Percentiles rank a stretch among this genome's conserved stretches.
These are phyloP conservation scores for Petunia axillaris DNA, from an alignment of 257 asterid species.

Conservation along the genomic window DNA sequence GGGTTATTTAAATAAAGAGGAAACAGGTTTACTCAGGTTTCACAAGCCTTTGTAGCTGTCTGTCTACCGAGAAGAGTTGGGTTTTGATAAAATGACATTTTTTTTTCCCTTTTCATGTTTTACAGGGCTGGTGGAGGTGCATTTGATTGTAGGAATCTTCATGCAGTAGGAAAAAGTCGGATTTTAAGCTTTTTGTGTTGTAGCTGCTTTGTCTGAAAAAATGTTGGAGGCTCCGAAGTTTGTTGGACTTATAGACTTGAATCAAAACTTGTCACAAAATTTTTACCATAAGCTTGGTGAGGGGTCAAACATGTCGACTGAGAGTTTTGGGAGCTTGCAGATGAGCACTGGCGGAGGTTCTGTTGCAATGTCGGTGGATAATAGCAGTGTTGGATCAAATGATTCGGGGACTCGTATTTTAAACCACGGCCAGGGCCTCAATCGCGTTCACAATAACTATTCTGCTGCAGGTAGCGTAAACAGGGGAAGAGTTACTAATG, in stretches of 20 bases:
- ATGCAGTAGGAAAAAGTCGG: conserved; percentile 47
- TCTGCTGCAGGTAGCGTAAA: conserved; percentile 77
- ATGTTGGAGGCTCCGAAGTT: conserved; percentile 90
- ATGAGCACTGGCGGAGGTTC: conserved; percentile 91
- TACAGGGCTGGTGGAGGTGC: conserved; percentile 7
- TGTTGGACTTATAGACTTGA: conserved; percentile 69
- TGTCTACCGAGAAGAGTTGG: not conserved
- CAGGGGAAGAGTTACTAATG: conserved; percentile 66
- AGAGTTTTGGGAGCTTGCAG: conserved; percentile 85
- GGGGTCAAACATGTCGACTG: conserved; percentile 85
- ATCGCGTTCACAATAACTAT: conserved; percentile 62
- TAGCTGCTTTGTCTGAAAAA: conserved; percentile 33
- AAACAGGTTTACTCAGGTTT: conserved; percentile 5
- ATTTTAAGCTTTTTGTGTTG: conserved; percentile 25
- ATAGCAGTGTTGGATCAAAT: conserved; percentile 91
- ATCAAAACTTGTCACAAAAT: conserved; percentile 69
- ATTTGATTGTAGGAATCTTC: conserved; percentile 28
- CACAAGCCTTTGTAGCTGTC: not conserved
- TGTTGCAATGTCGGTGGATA: conserved; percentile 85
- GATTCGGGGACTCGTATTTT: conserved; percentile 80
- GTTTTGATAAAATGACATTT: not conserved
- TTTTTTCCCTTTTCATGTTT: not conserved
- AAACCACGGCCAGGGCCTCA: conserved; percentile 71
- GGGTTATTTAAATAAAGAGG: not conserved
- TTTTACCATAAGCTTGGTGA: conserved; percentile 87